Evolutionary conservation across 306 rosid species (phyloP).

Genomic region (Aeschynomene evenia): DNA sequence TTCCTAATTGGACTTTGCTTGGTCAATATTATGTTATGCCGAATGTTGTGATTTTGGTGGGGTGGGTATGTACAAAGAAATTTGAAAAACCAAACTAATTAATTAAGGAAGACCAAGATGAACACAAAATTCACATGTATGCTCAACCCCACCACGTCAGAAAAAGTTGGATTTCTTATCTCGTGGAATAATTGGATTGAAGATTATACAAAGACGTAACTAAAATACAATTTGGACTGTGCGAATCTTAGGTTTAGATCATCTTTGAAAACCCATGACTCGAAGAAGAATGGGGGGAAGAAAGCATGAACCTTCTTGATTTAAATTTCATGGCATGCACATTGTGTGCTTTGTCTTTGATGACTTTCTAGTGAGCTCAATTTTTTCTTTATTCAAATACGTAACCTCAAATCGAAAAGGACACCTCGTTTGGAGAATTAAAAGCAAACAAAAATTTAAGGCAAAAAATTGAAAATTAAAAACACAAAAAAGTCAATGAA

Average conservation of each 20-base stretch:
- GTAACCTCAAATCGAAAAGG: constrained; percentile 12
- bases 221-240: background rate
- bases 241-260: background rate
- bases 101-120: background rate
- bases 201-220: constrained; percentile 5
- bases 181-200: constrained; percentile 6
- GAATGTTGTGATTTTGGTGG: background rate
- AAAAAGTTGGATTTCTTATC: background rate
- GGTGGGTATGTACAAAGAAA: background rate
- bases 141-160: background rate
- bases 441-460: background rate
- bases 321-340: constrained; percentile 19
- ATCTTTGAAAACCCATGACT: background rate
- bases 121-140: background rate
- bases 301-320: constrained; percentile 7
- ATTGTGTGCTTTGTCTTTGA: constrained; percentile 9
- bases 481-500: constrained; percentile 29
- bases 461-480: background rate
- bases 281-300: constrained; percentile 14
- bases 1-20: background rate
- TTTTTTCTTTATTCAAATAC: constrained; percentile 16
- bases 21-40: background rate
- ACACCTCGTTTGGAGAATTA: background rate
- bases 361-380: constrained; percentile 25
- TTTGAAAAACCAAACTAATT: background rate